A percentile compares a stretch with the other conserved stretches of the same genome.
phyloP scores from a whole-genome alignment of 2,329 filamentous ascomycete genomes.

The Onygena corvina region DNA sequence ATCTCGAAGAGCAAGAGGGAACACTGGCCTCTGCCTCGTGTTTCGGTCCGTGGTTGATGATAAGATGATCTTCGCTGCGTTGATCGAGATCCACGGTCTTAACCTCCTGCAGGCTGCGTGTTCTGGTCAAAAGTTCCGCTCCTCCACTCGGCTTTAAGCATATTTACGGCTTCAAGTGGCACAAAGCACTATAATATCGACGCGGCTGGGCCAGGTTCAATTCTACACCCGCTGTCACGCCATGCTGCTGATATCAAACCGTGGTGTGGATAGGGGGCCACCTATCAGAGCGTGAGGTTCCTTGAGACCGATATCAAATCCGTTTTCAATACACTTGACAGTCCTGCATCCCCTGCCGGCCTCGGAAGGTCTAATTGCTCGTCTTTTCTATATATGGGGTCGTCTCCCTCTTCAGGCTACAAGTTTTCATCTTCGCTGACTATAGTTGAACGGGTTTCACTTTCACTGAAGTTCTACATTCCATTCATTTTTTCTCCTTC shows the following conservation, averaged over 20 bases:
- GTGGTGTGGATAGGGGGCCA: not conserved
- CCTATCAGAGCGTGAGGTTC: not conserved
- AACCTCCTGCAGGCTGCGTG: not conserved
- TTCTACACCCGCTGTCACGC: no score
- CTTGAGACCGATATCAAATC: not conserved
- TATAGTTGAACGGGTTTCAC: constrained; percentile 4
- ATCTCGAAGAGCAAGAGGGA: not conserved
- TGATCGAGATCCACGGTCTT: not conserved
- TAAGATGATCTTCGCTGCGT: constrained; percentile 2
- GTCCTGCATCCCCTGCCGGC: not conserved
- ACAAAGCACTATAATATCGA: no score
- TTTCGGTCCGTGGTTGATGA: not conserved
- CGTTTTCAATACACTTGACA: not conserved
- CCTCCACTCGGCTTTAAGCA: constrained; percentile 2
- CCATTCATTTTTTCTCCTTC: not conserved
- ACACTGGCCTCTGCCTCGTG: not conserved
- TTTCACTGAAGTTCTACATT: not conserved
- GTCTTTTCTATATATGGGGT: constrained; percentile 1
- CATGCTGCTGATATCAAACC: not conserved
- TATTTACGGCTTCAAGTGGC: not conserved
- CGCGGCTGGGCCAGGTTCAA: no score
- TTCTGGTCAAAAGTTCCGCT: constrained; percentile 1
- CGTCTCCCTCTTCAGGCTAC: not conserved
- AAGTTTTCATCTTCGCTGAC: not conserved
- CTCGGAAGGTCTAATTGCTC: not conserved